Evolutionary conservation across 805 yeast species (phyloP).

Genomic region (Candida jianshihensis): DNA sequence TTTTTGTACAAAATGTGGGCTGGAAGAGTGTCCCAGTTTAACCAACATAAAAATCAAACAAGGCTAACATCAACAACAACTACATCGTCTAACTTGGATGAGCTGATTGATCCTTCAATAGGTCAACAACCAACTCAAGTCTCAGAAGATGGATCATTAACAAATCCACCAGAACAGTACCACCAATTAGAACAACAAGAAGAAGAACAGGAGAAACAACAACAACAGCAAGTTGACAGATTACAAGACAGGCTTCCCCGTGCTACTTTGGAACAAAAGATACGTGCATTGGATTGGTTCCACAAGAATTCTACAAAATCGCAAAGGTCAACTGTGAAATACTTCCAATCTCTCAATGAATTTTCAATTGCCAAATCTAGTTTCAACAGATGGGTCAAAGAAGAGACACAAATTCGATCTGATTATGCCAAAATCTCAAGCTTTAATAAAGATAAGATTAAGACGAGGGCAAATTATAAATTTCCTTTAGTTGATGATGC

Average conservation of each 20-base stretch:
- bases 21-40: too few species aligned
- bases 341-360: slow-evolving; percentile 23
- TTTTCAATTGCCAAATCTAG: slow-evolving; percentile 33
- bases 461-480: slow-evolving; percentile 25
- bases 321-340: slow-evolving; percentile 29
- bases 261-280: slow-evolving; percentile 32
- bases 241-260: slow-evolving; percentile 23
- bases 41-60: too few species aligned
- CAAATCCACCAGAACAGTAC: too few species aligned
- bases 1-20: too few species aligned
- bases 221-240: too few species aligned
- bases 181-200: too few species aligned
- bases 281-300: slow-evolving; percentile 31
- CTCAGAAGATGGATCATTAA: too few species aligned
- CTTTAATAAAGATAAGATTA: slow-evolving; percentile 7
- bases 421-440: slow-evolving; percentile 2
- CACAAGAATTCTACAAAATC: slow-evolving; percentile 23
- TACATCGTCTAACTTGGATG: too few species aligned
- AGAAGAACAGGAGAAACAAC: slow-evolving; percentile 1
- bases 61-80: too few species aligned
- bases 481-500: slow-evolving; percentile 30
- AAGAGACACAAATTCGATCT: slow-evolving; percentile 21
- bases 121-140: too few species aligned
- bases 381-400: slow-evolving; percentile 33
- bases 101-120: too few species aligned